Percentiles rank a stretch among this genome's conserved stretches.
Conservation (phyloP, 805 yeast genomes). For the Myxozyma mucilagina region DNA sequence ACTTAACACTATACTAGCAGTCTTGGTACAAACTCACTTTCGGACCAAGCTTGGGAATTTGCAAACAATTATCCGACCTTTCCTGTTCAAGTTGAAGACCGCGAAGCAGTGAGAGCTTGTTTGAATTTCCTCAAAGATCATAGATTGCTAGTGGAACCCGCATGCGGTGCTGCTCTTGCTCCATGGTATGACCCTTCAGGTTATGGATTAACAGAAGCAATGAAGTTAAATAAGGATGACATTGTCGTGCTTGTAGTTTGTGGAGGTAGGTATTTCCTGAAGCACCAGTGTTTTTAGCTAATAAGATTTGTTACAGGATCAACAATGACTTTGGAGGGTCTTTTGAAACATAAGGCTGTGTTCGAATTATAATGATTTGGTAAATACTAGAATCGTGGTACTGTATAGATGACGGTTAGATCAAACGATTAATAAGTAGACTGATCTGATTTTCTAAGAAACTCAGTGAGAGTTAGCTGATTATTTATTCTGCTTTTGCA, state of each 20-base stretch:
- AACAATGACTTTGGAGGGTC: slow-evolving; percentile 4
- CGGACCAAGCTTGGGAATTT: slow-evolving; percentile 51
- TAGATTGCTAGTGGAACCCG: slow-evolving; percentile 62
- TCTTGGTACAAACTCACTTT: slow-evolving; percentile 61
- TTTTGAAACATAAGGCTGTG: neutral
- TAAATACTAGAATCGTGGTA: no score
- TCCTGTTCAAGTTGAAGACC: slow-evolving; percentile 52
- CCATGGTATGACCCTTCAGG: slow-evolving; percentile 37
- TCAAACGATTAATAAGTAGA: neutral
- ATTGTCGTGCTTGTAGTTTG: slow-evolving; percentile 23
- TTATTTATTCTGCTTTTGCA: no score
- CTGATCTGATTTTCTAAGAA: no score
- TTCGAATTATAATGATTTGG: neutral
- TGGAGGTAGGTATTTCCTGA: slow-evolving; percentile 12
- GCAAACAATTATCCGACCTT: slow-evolving; percentile 46
- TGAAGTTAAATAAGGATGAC: neutral
- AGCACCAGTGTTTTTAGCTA: neutral
- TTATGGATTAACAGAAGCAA: neutral
- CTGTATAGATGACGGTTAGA: neutral
- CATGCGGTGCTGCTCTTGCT: slow-evolving; percentile 69
- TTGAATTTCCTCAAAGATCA: slow-evolving; percentile 53
- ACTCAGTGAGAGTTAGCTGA: no score
- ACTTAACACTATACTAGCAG: slow-evolving; percentile 61
- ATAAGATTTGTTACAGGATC: neutral
- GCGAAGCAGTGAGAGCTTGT: slow-evolving; percentile 57